Conservation (phyloP, 176 grass and related monocot genomes). For the Triticum timopheevii region DNA sequence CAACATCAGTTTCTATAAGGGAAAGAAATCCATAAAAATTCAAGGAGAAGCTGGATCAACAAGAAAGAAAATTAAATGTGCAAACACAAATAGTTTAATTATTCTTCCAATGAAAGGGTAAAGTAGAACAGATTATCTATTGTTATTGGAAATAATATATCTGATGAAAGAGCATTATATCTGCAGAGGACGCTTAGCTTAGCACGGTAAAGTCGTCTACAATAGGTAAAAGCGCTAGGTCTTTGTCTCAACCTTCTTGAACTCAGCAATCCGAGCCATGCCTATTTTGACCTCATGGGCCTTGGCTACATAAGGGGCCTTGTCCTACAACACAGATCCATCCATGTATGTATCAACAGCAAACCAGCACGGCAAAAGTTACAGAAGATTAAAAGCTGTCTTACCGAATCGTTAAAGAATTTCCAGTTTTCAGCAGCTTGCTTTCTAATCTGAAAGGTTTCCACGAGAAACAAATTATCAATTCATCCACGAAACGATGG, state of each 20-base stretch:
- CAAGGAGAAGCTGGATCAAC: neutral
- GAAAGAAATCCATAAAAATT: neutral
- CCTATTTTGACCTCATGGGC: neutral
- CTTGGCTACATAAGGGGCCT: neutral
- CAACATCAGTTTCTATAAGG: neutral
- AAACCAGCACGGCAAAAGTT: neutral
- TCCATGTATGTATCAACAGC: neutral
- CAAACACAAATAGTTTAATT: neutral
- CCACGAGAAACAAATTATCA: neutral
- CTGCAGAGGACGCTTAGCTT: neutral
- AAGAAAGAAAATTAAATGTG: neutral
- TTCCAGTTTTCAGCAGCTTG: neutral
- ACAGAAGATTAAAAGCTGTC: neutral
- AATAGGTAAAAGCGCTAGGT: neutral
- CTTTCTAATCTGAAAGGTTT: neutral
- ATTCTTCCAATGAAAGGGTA: neutral
- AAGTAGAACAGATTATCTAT: neutral
- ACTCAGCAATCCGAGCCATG: neutral
- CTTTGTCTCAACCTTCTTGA: neutral
- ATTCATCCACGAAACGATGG: neutral
- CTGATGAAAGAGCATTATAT: neutral
- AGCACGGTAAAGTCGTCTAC: neutral
- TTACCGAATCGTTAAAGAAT: neutral
- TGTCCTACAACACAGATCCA: neutral
- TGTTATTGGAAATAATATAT: slow-evolving; percentile 10